Evolutionary conservation across 2,329 filamentous ascomycete genomes (phyloP), one percentile per base, ranked within the genome.

Genomic region (Sporothrix pseudoabietina): DNA sequence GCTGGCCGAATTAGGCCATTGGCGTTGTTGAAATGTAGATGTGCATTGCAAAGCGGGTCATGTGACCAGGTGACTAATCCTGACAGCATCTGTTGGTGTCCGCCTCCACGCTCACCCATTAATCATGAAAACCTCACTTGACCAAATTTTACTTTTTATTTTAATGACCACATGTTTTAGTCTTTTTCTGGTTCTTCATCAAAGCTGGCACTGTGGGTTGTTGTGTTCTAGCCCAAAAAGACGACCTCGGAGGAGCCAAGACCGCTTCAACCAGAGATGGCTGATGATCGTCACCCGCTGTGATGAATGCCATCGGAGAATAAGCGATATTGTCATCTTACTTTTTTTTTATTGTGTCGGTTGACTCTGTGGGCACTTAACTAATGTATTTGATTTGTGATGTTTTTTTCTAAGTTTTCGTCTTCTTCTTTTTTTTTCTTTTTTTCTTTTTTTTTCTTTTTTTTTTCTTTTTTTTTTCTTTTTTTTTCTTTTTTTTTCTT

Each of bases 41-140:
- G 30, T 12, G 55, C 4, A 1, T 4, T 22, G 16, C 3, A 39
- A 39, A 26, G 19, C 16, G 8, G n/a, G 26, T 49, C 72, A 73
- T 22, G 72, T 73, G 72, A 70, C 55, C 4, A 8, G 32, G 44
- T 73, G 19, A 73, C 55, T 73, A 63, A 73, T 65, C 5, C 4
- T 32, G 65, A 52, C 2, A 12, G n/a, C 41, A 12, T 14, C 22
- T 16, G 32, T 1, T 3, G 30, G 19, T 19, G 12, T 14, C 16
- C 41, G 4, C 30, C 22, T 8, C 10, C 39, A 12, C 0, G 9
- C 61, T 5, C 22, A 26, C 16, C 26, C 19, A n/a, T 26, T 39
- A 16, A 8, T 26, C 22, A 26, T 30, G 12, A 55, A 61, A 16
- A 14, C 26, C 54, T 10, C 16, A 52, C 63, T 52, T 16, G 26